Evolutionary conservation across 768 basidiomycete species (phyloP), one percentile per base, ranked within the genome.

Genomic region (Dacryopinax spathularia): DNA sequence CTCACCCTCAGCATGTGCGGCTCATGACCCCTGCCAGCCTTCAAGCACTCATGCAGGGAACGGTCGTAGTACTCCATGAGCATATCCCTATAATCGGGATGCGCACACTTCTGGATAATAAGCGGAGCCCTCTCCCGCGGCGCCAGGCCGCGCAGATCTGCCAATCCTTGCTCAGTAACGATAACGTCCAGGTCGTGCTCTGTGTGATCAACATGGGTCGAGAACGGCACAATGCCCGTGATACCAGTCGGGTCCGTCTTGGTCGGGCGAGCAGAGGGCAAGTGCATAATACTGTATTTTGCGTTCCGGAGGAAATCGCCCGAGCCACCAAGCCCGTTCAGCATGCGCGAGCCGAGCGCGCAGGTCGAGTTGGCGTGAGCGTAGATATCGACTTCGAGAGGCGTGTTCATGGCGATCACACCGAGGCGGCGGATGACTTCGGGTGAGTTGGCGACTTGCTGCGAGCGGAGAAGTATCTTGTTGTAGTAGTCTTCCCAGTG

Each of bases 111-210:
- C 61, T 71, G 29, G 66, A 71, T 72, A 65, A 72, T 71, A 6
- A 72, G 41, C 13, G 67, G 70, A 1, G 70, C 70, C 12, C 71
- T 66, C 59, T 72, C 66, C 5, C 71, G 37, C 20, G 71, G 71
- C 5, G 60, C 63, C 13, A 72, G 63, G 0, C 71, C 71, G 13
- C 71, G 68, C 1, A 72, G 60, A 64, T 72, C 71, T 10, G 71
- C 71, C 2, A 72, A 64, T n/a, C 71, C 71, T 48, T 71, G 70
- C 64, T 72, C 71, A 6, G 71, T 72, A 3, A 72, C 71, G 59
- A 70, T 64, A 39, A 65, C 36, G 44, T 67, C 66, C 10, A 61
- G 56, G 31, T 64, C 64, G 16, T 60, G 64, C 63, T 65, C 59
- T 9, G 27, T 56, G 33, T 70, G 70, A 62, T 72, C 71, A 22